Percentiles rank a stretch among this genome's conserved stretches.
Evolutionary conservation across 2,329 filamentous ascomycete species (phyloP).

Genomic region (Erysiphe pulchra): DNA sequence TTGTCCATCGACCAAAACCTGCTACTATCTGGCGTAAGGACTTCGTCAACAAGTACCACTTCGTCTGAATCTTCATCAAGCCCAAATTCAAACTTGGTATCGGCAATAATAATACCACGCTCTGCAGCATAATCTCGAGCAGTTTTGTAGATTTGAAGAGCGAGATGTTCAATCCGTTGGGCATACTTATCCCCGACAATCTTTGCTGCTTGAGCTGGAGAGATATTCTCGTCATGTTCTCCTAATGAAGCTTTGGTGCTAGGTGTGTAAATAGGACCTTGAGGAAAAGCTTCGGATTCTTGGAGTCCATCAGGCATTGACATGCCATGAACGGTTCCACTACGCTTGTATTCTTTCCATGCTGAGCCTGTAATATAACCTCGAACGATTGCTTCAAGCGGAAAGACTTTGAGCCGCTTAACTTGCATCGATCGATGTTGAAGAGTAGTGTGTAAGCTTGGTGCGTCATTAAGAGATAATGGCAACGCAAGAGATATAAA

Average conservation of each 20-base stretch:
- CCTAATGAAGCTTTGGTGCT: slow-evolving; percentile 42
- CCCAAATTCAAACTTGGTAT: slow-evolving; percentile 54
- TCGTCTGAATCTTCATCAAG: slow-evolving; percentile 30
- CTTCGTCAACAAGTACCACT: slow-evolving; percentile 45
- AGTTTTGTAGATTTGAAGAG: slow-evolving; percentile 30
- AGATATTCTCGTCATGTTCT: slow-evolving; percentile 45
- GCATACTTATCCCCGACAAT: slow-evolving; percentile 30
- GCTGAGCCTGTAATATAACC: slow-evolving; percentile 51
- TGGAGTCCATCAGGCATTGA: slow-evolving; percentile 27
- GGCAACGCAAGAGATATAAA: slow-evolving; percentile 34
- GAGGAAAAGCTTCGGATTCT: slow-evolving; percentile 34
- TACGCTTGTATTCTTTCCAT: slow-evolving; percentile 40
- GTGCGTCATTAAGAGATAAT: slow-evolving; percentile 5
- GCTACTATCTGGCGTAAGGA: slow-evolving; percentile 56
- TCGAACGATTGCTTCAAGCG: slow-evolving; percentile 45
- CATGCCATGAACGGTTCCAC: slow-evolving; percentile 40
- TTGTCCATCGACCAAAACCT: slow-evolving; percentile 62
- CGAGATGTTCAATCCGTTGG: slow-evolving; percentile 28
- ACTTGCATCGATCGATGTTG: slow-evolving; percentile 39
- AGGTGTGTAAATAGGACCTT: slow-evolving; percentile 38
- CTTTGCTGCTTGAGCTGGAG: slow-evolving; percentile 23
- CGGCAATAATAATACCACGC: slow-evolving; percentile 43
- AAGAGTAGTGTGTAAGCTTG: slow-evolving; percentile 20
- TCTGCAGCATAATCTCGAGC: slow-evolving; percentile 26
- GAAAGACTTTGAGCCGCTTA: slow-evolving; percentile 33